Conservation (phyloP, 768 basidiomycete species). For the Galerina marginata region DNA sequence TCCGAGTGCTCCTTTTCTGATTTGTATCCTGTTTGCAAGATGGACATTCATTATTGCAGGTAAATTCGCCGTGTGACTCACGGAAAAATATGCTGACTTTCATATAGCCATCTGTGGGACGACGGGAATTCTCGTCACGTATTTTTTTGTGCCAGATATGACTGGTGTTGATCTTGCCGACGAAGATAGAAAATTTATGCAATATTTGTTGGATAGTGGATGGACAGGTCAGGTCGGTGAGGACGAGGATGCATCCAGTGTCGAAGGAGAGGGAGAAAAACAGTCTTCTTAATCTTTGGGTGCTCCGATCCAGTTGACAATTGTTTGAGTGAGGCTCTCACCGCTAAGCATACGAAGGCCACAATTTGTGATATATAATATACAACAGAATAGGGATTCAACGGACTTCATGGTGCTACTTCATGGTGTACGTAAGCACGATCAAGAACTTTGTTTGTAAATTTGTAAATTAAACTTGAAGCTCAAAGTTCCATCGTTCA, state of each 20-base stretch:
- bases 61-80: not conserved
- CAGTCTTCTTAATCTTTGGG: not conserved
- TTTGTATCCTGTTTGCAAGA: slow-evolving; percentile 29
- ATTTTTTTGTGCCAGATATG: slow-evolving; percentile 72
- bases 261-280: not conserved
- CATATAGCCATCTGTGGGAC: slow-evolving; percentile 65
- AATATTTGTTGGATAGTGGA: slow-evolving; percentile 64
- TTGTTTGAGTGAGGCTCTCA: not conserved
- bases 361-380: no score
- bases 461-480: not conserved
- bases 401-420: no score
- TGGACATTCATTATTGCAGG: slow-evolving; percentile 68
- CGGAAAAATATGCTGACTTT: no score
- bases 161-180: slow-evolving; percentile 69
- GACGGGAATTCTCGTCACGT: slow-evolving; percentile 66
- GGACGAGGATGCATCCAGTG: slow-evolving; percentile 39
- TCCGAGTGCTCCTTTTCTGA: not conserved
- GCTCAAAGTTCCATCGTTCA: not conserved
- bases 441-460: no score
- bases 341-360: no score
- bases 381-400: no score
- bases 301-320: not conserved
- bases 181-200: slow-evolving; percentile 66
- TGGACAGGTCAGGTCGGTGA: slow-evolving; percentile 72
- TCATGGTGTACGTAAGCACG: slow-evolving; percentile 4